phyloP scores from a whole-genome alignment of 2,329 filamentous ascomycete genomes.

The Sporothrix variecibatus region DNA sequence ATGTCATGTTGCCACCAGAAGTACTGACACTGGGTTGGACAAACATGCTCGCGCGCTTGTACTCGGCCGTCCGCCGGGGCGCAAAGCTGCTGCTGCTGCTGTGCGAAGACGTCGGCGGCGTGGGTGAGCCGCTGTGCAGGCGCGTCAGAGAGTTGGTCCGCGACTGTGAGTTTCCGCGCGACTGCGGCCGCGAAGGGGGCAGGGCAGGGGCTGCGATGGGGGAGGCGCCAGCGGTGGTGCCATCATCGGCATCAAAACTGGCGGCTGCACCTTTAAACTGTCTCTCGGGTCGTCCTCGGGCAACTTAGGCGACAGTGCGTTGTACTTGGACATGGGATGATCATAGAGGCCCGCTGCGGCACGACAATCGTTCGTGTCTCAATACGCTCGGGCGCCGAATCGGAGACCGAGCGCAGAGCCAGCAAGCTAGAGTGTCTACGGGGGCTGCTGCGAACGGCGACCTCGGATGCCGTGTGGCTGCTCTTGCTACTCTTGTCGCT shows the following conservation, averaged over 20 bases:
- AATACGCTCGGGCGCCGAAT: not conserved
- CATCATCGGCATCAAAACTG: not conserved
- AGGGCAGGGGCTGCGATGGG: constrained; percentile 4
- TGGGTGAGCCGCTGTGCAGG: not conserved
- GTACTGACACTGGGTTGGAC: constrained; percentile 27
- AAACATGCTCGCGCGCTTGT: constrained; percentile 36
- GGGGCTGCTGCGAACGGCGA: constrained; percentile 32
- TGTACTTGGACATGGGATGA: constrained; percentile 22
- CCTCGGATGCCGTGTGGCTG: constrained; percentile 19
- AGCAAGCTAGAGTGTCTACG: constrained; percentile 24
- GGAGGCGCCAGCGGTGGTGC: constrained; percentile 8
- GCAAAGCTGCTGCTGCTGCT: not conserved
- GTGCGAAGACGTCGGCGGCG: constrained; percentile 8
- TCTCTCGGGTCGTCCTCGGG: not conserved
- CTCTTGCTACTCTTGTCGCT: not conserved
- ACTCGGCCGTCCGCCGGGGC: constrained; percentile 4
- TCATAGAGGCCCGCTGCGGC: constrained; percentile 1
- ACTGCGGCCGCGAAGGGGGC: constrained; percentile 12
- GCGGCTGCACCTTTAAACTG: not conserved
- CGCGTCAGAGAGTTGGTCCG: constrained; percentile 17
- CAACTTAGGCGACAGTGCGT: not conserved
- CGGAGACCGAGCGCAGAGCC: constrained; percentile 11
- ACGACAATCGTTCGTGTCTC: constrained; percentile 7
- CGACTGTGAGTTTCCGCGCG: constrained; percentile 1
- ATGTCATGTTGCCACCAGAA: not conserved